phyloP scores from a whole-genome alignment of 2,329 filamentous ascomycete species.

The Lachnellula arida region DNA sequence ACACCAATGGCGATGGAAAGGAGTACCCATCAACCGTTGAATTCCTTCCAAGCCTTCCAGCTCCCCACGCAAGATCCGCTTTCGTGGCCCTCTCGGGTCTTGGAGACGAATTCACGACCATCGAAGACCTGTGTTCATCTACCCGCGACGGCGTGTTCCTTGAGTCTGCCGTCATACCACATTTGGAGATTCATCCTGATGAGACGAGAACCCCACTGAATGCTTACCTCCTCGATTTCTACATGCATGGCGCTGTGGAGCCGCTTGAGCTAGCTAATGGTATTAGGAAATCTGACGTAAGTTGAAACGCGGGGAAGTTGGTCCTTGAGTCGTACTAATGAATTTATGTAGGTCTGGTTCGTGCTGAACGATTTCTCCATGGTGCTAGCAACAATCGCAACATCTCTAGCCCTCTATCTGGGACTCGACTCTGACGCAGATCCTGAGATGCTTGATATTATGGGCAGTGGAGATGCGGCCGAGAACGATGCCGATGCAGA shows the following conservation, averaged over 20 bases:
- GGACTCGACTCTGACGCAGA: constrained; percentile 48
- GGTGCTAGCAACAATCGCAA: constrained; percentile 66
- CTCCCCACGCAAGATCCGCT: constrained; percentile 53
- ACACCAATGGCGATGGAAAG: constrained; percentile 10
- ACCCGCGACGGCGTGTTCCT: constrained; percentile 67
- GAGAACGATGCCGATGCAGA: constrained; percentile 37
- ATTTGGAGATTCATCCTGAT: constrained; percentile 56
- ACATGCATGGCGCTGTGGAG: constrained; percentile 62
- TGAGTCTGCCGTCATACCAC: constrained; percentile 68
- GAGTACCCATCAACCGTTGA: constrained; percentile 1
- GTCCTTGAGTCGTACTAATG: constrained; percentile 3
- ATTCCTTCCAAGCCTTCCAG: constrained; percentile 31
- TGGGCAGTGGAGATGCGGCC: constrained; percentile 45
- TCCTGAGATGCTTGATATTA: constrained; percentile 37
- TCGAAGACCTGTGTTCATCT: constrained; percentile 63
- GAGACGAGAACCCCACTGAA: constrained; percentile 52
- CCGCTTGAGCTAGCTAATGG: constrained; percentile 60
- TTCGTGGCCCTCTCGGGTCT: constrained; percentile 70
- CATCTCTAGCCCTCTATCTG: constrained; percentile 55
- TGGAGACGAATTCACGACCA: constrained; percentile 56
- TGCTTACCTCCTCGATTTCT: constrained; percentile 71
- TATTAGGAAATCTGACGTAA: constrained; percentile 54
- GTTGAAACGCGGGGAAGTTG: not conserved
- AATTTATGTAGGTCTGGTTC: constrained; percentile 57
- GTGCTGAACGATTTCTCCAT: constrained; percentile 62